These are phyloP conservation scores for Stephania cephalantha DNA, from an alignment of 164 flowering plant species.

Conservation along the genomic window DNA sequence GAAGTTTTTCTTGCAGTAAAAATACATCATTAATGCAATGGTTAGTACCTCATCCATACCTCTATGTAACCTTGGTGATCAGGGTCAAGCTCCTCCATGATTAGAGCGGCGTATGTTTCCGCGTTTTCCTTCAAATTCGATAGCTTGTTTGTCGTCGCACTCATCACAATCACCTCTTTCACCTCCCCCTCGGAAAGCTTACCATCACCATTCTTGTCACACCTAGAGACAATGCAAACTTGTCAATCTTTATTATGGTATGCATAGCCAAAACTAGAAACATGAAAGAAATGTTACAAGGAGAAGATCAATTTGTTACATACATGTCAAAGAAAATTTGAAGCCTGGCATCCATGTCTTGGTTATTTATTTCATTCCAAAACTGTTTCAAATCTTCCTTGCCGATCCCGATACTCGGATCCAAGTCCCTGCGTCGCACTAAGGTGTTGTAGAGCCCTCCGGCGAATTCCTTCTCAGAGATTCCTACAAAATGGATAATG, in stretches of 20 bases:
- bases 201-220: constrained; percentile 97
- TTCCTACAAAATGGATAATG: constrained; percentile 36
- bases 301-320: constrained; percentile 38
- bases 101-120: constrained; percentile 59
- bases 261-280: background rate
- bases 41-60: constrained; percentile 29
- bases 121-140: constrained; percentile 71
- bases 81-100: constrained; percentile 98
- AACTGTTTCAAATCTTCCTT: constrained; percentile 45
- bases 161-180: constrained; percentile 79
- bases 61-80: constrained; percentile 82
- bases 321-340: constrained; percentile 99
- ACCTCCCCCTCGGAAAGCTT: constrained; percentile 84
- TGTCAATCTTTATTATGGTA: background rate
- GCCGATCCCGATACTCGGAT: constrained; percentile 40
- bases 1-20: background rate
- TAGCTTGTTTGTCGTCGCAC: constrained; percentile 87
- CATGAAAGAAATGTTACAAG: background rate
- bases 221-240: constrained; percentile 40
- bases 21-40: background rate
- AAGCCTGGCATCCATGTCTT: constrained; percentile 66
- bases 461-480: constrained; percentile 84
- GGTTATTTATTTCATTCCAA: constrained; percentile 76
- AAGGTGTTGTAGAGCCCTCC: constrained; percentile 62
- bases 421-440: constrained; percentile 52